A percentile compares a stretch with the other conserved stretches of the same genome.
These are phyloP conservation scores for Lanmaoa rubissima DNA, from an alignment of 768 basidiomycete genomes.

Conservation along the genomic window DNA sequence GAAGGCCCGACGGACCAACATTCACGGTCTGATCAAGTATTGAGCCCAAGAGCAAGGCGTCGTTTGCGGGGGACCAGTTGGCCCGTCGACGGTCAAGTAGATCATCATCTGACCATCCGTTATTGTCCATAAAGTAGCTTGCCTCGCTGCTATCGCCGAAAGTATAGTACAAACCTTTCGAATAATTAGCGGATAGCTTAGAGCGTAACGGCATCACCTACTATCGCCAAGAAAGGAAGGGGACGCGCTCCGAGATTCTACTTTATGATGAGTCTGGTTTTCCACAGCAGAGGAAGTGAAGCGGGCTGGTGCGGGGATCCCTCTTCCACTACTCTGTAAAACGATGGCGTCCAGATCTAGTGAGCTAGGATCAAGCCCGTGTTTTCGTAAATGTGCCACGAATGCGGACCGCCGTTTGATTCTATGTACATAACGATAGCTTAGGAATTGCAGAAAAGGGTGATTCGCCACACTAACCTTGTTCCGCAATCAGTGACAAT, in stretches of 20 bases:
- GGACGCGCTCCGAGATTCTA: constrained; percentile 7
- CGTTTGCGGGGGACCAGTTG: not conserved
- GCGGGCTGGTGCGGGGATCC: constrained; percentile 14
- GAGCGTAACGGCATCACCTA: constrained; percentile 9
- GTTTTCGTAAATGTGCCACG: constrained; percentile 51
- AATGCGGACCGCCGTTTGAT: constrained; percentile 67
- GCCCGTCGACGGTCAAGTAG: constrained; percentile 4
- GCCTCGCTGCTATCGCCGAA: not conserved
- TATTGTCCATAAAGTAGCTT: not conserved
- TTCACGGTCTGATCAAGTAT: constrained; percentile 3
- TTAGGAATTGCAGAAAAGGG: not conserved
- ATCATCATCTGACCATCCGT: constrained; percentile 3
- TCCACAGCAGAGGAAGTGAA: constrained; percentile 2
- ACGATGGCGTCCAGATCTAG: constrained; percentile 27
- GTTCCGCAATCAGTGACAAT: constrained; percentile 45
- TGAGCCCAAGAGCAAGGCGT: not conserved
- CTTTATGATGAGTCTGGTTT: not conserved
- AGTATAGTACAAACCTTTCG: constrained; percentile 10
- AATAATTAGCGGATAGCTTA: not conserved
- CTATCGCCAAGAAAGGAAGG: constrained; percentile 9
- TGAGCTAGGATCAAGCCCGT: constrained; percentile 33
- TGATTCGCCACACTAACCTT: constrained; percentile 33
- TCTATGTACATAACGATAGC: constrained; percentile 30
- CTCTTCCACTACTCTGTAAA: constrained; percentile 5
- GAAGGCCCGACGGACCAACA: not conserved